Evolutionary conservation across 129 eudicot genomes (phyloP).

Genomic region (Tanacetum coccineum): DNA sequence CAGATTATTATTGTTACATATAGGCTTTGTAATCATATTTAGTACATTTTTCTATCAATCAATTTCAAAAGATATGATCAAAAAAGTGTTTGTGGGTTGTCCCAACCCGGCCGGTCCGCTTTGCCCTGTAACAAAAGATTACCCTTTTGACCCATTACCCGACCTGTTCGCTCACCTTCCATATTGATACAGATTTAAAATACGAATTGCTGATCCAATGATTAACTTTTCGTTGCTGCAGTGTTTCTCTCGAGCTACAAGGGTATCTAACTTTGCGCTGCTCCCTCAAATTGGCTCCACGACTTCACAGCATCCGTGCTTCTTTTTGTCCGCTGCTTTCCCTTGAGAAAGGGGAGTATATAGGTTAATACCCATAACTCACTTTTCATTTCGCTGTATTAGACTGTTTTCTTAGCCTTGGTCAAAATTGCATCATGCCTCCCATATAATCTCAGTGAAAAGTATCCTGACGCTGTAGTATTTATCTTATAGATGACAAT

Average conservation of each 20-base stretch:
- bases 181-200: not conserved
- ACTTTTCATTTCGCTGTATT: slow-evolving; percentile 2
- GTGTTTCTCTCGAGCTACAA: slow-evolving; percentile 76
- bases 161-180: no score
- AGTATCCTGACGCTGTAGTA: not conserved
- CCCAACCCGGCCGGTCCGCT: no score
- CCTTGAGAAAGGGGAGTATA: slow-evolving; percentile 97
- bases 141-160: no score
- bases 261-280: slow-evolving; percentile 90
- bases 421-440: not conserved
- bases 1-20: no score
- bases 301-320: slow-evolving; percentile 92
- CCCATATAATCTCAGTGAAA: not conserved
- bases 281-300: slow-evolving; percentile 78
- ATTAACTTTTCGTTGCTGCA: slow-evolving; percentile 22
- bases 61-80: no score
- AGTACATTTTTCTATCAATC: no score
- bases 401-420: not conserved
- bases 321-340: slow-evolving; percentile 98
- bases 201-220: slow-evolving; percentile 8
- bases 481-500: not conserved
- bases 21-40: no score
- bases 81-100: no score
- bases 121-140: no score
- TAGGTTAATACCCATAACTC: slow-evolving; percentile 47